Evolutionary conservation across 306 rosid species (phyloP).

Genomic region (Sechiopsis laciniata): DNA sequence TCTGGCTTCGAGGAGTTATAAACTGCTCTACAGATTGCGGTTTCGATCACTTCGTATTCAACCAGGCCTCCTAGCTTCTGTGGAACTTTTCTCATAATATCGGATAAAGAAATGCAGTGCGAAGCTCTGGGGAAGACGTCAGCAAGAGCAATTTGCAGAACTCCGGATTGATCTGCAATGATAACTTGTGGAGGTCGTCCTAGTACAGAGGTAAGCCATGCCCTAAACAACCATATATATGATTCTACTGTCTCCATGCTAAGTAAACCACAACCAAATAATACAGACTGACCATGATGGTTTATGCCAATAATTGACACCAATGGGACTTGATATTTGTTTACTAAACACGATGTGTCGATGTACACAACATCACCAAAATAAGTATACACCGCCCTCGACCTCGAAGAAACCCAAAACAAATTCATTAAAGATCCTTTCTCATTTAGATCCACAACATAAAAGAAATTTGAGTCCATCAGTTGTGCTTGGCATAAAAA

Average conservation of each 20-base stretch:
- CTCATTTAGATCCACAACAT: slow-evolving; percentile 60
- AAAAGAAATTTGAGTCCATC: slow-evolving; percentile 55
- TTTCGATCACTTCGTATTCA: slow-evolving; percentile 42
- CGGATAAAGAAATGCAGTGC: slow-evolving; percentile 46
- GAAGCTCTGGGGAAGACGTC: slow-evolving; percentile 74
- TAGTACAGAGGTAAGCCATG: slow-evolving; percentile 58
- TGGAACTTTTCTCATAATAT: slow-evolving; percentile 46
- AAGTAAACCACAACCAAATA: slow-evolving; percentile 71
- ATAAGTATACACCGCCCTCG: slow-evolving; percentile 44
- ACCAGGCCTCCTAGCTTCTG: slow-evolving; percentile 41
- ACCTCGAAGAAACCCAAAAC: slow-evolving; percentile 63
- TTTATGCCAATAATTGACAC: slow-evolving; percentile 58
- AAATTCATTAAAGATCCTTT: slow-evolving; percentile 57
- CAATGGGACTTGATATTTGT: slow-evolving; percentile 49
- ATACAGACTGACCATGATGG: slow-evolving; percentile 58
- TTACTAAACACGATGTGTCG: slow-evolving; percentile 45
- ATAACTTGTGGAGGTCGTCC: slow-evolving; percentile 72
- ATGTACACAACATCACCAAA: slow-evolving; percentile 52
- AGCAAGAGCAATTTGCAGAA: slow-evolving; percentile 44
- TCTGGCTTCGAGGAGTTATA: slow-evolving; percentile 48
- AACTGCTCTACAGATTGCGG: slow-evolving; percentile 40
- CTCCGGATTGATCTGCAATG: slow-evolving; percentile 38
- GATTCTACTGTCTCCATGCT: slow-evolving; percentile 51
- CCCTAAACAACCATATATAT: slow-evolving; percentile 64
- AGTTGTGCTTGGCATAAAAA: slow-evolving; percentile 43